These are phyloP conservation scores for Mucuna pruriens DNA, from an alignment of 306 rosid species.

Conservation along the genomic window DNA sequence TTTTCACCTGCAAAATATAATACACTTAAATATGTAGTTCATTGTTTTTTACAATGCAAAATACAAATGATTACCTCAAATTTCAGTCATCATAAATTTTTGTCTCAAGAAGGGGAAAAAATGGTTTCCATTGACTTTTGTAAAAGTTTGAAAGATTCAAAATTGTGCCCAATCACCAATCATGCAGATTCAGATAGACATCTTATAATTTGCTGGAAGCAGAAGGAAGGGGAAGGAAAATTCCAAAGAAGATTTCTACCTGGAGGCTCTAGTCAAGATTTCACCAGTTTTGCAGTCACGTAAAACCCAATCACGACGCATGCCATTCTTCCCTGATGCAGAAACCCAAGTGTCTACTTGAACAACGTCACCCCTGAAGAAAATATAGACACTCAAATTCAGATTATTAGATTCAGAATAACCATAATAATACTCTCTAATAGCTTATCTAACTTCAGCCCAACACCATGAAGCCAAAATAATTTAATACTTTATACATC, in stretches of 20 bases:
- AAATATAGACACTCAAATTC: conserved; percentile 40
- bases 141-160: conserved; percentile 3
- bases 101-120: neutral
- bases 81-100: neutral
- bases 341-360: conserved; percentile 96
- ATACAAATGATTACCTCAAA: conserved; percentile 7
- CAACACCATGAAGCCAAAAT: neutral
- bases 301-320: conserved; percentile 98
- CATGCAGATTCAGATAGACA: conserved; percentile 24
- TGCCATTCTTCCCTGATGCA: conserved; percentile 91
- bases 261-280: conserved; percentile 86
- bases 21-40: conserved; percentile 19
- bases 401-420: conserved; percentile 18
- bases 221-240: conserved; percentile 18
- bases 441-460: conserved; percentile 31
- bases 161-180: conserved; percentile 1
- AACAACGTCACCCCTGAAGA: conserved; percentile 93
- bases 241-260: conserved; percentile 53
- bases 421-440: conserved; percentile 13
- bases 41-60: neutral
- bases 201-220: conserved; percentile 21
- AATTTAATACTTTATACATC: conserved; percentile 23
- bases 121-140: neutral
- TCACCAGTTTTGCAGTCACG: conserved; percentile 81
- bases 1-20: conserved; percentile 6